phyloP scores from a whole-genome alignment of 108 stramenopile genomes.

The Nannochloropsis salina region DNA sequence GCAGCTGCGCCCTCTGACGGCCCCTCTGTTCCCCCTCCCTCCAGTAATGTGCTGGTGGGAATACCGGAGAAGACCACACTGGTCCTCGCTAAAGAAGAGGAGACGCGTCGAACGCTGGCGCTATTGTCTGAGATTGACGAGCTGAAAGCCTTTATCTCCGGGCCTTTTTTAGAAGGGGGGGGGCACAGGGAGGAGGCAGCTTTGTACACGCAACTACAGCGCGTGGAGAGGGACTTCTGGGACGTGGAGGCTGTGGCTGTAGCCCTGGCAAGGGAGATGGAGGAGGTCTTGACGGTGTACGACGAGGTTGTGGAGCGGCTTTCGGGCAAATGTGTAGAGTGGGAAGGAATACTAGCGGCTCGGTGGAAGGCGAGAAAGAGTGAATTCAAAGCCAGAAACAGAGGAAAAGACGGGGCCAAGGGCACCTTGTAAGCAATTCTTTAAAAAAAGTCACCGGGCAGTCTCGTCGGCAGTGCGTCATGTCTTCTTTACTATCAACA shows the following conservation, averaged over 20 bases:
- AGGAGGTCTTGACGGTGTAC: slow-evolving; percentile 9
- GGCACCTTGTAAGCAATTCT: too few species aligned
- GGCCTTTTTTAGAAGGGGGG: background rate
- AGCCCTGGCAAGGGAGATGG: background rate
- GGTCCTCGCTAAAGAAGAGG: background rate
- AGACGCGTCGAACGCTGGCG: background rate
- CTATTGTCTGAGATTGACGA: background rate
- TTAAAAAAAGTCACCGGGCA: too few species aligned
- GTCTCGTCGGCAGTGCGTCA: too few species aligned
- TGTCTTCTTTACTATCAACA: too few species aligned
- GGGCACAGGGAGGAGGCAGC: background rate
- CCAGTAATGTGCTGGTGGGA: background rate
- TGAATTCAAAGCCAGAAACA: background rate
- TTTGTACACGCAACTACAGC: background rate
- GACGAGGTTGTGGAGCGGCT: background rate
- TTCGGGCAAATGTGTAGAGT: background rate
- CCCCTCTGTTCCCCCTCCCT: background rate
- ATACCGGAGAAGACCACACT: background rate
- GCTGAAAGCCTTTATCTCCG: background rate
- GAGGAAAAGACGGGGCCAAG: background rate
- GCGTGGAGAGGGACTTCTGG: background rate
- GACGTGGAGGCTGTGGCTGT: background rate
- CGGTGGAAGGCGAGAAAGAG: background rate
- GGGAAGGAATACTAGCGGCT: background rate
- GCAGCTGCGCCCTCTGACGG: background rate